phyloP scores from a whole-genome alignment of 176 grass and related monocot genomes.

The Zea mays region DNA sequence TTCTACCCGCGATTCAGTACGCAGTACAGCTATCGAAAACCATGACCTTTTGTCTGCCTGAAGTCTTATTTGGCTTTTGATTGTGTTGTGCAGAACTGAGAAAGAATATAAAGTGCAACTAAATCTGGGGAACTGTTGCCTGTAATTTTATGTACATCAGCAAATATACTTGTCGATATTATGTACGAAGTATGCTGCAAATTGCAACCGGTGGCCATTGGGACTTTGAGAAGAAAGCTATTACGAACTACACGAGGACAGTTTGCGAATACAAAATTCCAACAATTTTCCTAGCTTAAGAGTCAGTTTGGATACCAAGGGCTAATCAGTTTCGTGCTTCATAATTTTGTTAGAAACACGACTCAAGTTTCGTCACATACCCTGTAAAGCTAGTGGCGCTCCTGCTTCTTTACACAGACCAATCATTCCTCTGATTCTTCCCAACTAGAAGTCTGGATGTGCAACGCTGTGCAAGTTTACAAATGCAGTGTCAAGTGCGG shows the following conservation, averaged over 20 bases:
- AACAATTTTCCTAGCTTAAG: constrained; percentile 6
- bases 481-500: background rate
- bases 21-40: background rate
- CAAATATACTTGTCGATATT: constrained; percentile 18
- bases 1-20: background rate
- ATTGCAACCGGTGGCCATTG: background rate
- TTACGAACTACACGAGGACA: constrained; percentile 29
- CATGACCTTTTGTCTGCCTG: constrained; percentile 21
- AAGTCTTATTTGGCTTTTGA: constrained; percentile 21
- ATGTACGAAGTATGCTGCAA: background rate
- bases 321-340: background rate
- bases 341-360: constrained; percentile 9
- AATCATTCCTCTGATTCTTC: background rate
- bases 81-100: constrained; percentile 25
- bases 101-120: constrained; percentile 10
- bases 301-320: background rate
- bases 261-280: constrained; percentile 28
- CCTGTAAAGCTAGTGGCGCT: background rate
- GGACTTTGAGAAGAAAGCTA: constrained; percentile 25
- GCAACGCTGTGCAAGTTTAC: background rate
- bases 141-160: constrained; percentile 6
- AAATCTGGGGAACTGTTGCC: background rate
- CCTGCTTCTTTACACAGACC: constrained; percentile 25
- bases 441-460: background rate
- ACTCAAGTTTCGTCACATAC: constrained; percentile 11